A percentile compares a stretch with the other conserved stretches of the same genome.
Evolutionary conservation across 306 rosid species (phyloP).

Genomic region (Malus sylvestris): DNA sequence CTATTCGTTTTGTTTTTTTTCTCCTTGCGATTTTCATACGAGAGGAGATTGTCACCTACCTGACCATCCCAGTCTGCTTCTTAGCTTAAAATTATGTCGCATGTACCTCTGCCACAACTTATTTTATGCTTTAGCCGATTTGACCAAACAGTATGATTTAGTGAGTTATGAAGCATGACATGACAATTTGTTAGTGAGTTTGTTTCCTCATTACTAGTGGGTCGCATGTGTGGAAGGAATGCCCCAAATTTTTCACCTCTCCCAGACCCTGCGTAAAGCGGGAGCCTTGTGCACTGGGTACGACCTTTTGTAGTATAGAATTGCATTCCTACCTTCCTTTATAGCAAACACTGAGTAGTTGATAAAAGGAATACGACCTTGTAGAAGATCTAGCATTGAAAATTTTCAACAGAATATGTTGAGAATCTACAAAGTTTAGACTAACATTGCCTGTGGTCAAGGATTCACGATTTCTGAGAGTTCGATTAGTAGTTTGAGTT

Average conservation of each 20-base stretch:
- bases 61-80: not conserved
- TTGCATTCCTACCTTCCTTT: not conserved
- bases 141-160: not conserved
- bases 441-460: no score
- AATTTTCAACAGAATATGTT: not conserved
- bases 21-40: not conserved
- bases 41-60: not conserved
- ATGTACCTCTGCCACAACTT: not conserved
- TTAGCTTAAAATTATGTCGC: not conserved
- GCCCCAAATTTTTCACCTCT: not conserved
- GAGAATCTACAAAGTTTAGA: not conserved
- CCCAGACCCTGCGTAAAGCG: no score
- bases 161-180: not conserved
- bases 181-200: not conserved
- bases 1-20: not conserved
- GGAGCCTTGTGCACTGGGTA: no score
- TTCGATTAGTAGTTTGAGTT: not conserved
- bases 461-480: not conserved
- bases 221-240: not conserved
- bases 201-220: not conserved
- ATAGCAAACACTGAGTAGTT: not conserved
- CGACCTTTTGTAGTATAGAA: not conserved
- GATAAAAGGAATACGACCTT: not conserved
- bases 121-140: not conserved
- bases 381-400: not conserved